Evolutionary conservation across 179 eudicot species (phyloP).

Genomic region (Heliamphora pulchella): DNA sequence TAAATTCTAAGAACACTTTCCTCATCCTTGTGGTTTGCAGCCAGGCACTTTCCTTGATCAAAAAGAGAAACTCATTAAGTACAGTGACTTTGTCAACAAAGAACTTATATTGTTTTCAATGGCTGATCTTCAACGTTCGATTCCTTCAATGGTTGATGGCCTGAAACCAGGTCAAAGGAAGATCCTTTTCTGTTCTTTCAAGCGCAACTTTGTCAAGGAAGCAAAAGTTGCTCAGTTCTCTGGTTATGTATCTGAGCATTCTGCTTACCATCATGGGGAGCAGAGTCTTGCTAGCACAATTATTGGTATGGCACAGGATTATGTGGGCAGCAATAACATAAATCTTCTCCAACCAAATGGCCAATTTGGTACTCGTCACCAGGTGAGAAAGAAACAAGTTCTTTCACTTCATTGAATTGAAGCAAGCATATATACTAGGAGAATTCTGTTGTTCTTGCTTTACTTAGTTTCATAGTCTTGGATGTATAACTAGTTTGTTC

Average conservation of each 20-base stretch:
- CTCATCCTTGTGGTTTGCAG: constrained; percentile 35
- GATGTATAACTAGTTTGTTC: background rate
- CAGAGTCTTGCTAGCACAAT: constrained; percentile 69
- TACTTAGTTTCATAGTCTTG: background rate
- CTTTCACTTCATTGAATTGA: background rate
- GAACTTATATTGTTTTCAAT: constrained; percentile 84
- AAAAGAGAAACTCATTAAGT: constrained; percentile 49
- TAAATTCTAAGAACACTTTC: background rate
- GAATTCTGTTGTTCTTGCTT: background rate
- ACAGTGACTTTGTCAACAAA: constrained; percentile 86
- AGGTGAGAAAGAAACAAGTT: constrained; percentile 29
- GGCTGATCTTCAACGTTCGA: constrained; percentile 91
- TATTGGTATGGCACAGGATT: constrained; percentile 91
- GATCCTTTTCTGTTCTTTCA: constrained; percentile 81
- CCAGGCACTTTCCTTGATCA: constrained; percentile 71
- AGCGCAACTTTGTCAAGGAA: constrained; percentile 56
- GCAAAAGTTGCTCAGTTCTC: constrained; percentile 74
- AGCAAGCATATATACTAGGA: background rate
- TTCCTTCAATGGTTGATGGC: constrained; percentile 92
- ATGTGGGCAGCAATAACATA: constrained; percentile 81
- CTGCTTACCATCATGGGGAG: constrained; percentile 93
- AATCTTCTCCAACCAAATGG: constrained; percentile 75
- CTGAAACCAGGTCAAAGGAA: constrained; percentile 96
- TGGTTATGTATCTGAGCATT: constrained; percentile 87
- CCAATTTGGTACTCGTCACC: constrained; percentile 78